Conservation (phyloP, 768 basidiomycete species). For the Tylopilus felleus region DNA sequence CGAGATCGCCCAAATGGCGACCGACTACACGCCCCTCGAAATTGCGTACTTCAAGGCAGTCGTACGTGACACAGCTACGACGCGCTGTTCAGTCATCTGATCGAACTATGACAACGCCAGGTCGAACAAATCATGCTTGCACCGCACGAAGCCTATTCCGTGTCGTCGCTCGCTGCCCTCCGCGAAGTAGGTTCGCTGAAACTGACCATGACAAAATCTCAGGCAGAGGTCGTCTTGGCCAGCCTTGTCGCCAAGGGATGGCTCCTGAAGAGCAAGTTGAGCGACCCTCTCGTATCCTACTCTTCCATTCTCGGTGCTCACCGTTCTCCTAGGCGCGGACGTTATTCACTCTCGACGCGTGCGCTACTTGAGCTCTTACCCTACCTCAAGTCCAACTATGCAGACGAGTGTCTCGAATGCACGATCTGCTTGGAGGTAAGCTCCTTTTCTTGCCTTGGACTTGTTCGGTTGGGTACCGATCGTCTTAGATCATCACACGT, state of each 20-base stretch:
- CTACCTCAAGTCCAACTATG: slow-evolving; percentile 72
- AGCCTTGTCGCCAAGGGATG: slow-evolving; percentile 86
- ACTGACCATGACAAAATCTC: slow-evolving; percentile 66
- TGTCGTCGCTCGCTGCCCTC: slow-evolving; percentile 73
- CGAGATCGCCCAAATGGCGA: slow-evolving; percentile 79
- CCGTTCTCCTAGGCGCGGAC: slow-evolving; percentile 45
- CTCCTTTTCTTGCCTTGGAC: not conserved
- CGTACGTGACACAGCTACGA: slow-evolving; percentile 41
- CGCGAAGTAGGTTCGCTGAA: slow-evolving; percentile 64
- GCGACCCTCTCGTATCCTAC: slow-evolving; percentile 23
- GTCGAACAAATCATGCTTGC: slow-evolving; percentile 87
- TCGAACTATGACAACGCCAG: slow-evolving; percentile 37
- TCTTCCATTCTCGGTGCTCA: not conserved
- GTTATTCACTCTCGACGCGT: slow-evolving; percentile 75
- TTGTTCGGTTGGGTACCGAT: not conserved
- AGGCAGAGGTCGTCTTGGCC: slow-evolving; percentile 65
- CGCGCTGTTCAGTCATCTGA: not conserved
- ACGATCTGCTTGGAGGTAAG: slow-evolving; percentile 68
- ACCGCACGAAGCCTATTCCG: slow-evolving; percentile 66
- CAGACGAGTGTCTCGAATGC: slow-evolving; percentile 70
- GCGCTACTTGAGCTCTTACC: slow-evolving; percentile 67
- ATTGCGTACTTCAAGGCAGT: slow-evolving; percentile 83
- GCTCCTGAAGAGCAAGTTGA: slow-evolving; percentile 69
- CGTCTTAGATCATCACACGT: slow-evolving; percentile 59
- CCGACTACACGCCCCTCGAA: slow-evolving; percentile 74